Evolutionary conservation across 495 filamentous ascomycete genomes (phyloP).

Genomic region (Rostrohypoxylon terebratum): DNA sequence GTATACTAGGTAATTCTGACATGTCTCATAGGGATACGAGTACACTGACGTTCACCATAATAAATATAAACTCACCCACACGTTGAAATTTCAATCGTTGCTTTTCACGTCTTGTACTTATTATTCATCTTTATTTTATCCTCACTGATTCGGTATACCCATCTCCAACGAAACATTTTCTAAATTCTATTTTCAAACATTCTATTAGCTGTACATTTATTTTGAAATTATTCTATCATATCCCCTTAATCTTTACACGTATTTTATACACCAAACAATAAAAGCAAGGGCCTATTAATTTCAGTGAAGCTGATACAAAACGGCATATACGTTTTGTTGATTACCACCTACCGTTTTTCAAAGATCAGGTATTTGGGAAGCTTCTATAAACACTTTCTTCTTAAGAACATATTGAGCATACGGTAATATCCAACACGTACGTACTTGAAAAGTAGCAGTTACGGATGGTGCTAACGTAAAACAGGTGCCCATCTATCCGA

Average conservation of each 20-base stretch:
- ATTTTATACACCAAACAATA: no score
- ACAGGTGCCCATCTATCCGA: neutral
- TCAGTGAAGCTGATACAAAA: neutral
- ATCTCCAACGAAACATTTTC: no score
- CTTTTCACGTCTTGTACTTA: neutral
- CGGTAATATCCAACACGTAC: neutral
- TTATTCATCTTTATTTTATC: neutral
- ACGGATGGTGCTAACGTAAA: neutral
- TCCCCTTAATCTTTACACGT: no score
- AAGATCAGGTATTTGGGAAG: neutral
- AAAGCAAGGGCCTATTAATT: neutral
- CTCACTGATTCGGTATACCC: no score
- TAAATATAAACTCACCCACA: neutral
- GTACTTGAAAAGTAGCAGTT: neutral
- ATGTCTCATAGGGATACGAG: neutral
- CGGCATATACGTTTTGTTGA: neutral
- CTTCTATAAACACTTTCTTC: neutral
- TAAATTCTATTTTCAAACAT: no score
- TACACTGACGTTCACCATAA: neutral
- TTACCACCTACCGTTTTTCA: neutral
- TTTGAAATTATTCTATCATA: no score
- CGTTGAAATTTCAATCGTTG: neutral
- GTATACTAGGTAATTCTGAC: neutral
- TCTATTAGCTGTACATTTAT: no score
- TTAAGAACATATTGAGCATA: neutral